Base-by-base conservation (phyloP, 495 filamentous ascomycete genomes). In the Lasiosphaeria ovina region DNA sequence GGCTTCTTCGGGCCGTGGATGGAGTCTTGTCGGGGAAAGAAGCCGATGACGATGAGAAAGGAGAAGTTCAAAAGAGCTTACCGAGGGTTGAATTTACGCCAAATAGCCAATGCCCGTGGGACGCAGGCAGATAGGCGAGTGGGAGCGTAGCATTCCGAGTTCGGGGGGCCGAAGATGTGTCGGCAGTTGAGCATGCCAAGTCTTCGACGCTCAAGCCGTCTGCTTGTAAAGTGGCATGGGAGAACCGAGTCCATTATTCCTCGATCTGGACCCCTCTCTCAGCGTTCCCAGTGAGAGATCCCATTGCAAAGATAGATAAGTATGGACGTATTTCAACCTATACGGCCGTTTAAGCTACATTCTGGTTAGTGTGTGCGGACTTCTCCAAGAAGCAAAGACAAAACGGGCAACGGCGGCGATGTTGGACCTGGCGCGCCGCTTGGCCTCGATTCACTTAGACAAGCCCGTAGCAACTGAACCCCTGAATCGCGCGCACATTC, bases 171-270 rank as follows among this genome's bases (percentile, higher is more conserved):
- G 24, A 24, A 24, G 44, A 14, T n/a, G 44, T 47, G 12, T 47
- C 44, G 44, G 44, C 44, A 47, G 44, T 47, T 47, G 44, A 47
- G 16, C 44, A n/a, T 9, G 44, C 44, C 44, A 47, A 47, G 44
- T 5, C 7, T 9, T n/a, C 44, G 16, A 14, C 44, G 12, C 44
- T 24, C 24, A 24, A 24, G 24, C 24, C 24, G 24, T 24, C 24
- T 24, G 24, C 24, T 24, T 24, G 24, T 24, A 24, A 24, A 24
- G 24, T 24, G 24, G 24, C 2, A 24, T 24, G 24, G 24, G 24
- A 24, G 24, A 24, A 24, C 24, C 24, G 24, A 24, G 24, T n/a
- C 24, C 24, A 24, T 24, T 24, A 24, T 24, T 24, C 24, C 24
- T 24, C 24, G 24, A 24, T 24, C 24, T 24, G 2, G 24, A 24